phyloP scores from a whole-genome alignment of 371 early-diverging fungal species.

The Dichotomocladium elegans region DNA sequence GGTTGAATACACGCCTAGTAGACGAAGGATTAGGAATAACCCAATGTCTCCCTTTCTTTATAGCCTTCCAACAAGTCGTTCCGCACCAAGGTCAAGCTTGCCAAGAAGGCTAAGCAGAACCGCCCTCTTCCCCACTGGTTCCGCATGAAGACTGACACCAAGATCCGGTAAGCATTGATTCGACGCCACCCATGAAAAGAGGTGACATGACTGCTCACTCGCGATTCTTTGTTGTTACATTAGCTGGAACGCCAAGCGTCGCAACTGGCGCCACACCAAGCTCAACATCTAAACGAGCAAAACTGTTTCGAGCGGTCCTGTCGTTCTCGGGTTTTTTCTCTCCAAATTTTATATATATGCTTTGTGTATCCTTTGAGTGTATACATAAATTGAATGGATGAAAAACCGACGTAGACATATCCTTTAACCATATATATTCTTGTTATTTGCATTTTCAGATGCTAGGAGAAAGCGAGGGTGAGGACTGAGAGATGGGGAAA shows the following conservation, averaged over 20 bases:
- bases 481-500: too few species aligned
- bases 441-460: too few species aligned
- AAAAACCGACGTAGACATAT: too few species aligned
- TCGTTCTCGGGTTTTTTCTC: too few species aligned
- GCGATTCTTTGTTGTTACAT: not conserved
- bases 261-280: constrained; percentile 98
- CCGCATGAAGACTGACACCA: constrained; percentile 87
- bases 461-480: too few species aligned
- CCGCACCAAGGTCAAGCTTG: constrained; percentile 91
- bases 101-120: constrained; percentile 97
- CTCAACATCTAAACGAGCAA: constrained; percentile 69
- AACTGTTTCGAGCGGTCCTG: too few species aligned
- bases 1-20: not conserved
- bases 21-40: not conserved
- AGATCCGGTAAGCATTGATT: constrained; percentile 60
- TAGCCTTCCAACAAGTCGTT: constrained; percentile 93
- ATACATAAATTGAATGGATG: too few species aligned
- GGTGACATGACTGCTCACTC: not conserved
- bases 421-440: too few species aligned
- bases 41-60: constrained; percentile 6
- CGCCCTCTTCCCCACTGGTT: constrained; percentile 95
- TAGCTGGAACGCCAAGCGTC: constrained; percentile 95
- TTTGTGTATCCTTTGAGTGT: too few species aligned
- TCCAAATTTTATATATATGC: too few species aligned
- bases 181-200: not conserved